phyloP scores from a whole-genome alignment of 2,329 filamentous ascomycete species.

The Trichoderma arundinaceum region DNA sequence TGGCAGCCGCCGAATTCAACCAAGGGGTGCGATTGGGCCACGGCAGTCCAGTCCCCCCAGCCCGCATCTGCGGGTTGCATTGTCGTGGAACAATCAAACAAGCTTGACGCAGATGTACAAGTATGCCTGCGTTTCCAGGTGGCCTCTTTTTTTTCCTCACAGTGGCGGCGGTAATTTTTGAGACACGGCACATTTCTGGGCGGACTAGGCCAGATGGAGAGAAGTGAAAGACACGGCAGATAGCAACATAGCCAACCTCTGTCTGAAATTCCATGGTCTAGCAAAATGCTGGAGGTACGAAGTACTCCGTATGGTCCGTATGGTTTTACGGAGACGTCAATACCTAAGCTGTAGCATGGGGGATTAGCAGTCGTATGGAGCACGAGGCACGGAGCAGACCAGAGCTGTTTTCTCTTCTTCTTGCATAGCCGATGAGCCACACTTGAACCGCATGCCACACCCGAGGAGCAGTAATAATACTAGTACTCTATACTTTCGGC shows the following conservation, averaged over 20 bases:
- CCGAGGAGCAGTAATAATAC: too few species aligned
- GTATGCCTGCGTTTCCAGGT: constrained; percentile 9
- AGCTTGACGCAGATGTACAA: constrained; percentile 21
- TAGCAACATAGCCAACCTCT: neutral
- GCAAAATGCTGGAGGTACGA: too few species aligned
- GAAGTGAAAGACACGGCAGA: neutral
- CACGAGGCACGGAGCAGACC: too few species aligned
- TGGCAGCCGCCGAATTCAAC: neutral
- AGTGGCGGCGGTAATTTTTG: constrained; percentile 20
- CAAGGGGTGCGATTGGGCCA: neutral
- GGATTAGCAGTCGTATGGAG: neutral
- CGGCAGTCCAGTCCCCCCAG: neutral
- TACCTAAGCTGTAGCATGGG: too few species aligned
- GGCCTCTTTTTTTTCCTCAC: constrained; percentile 2
- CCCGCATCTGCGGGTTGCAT: constrained; percentile 8
- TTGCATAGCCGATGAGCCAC: constrained; percentile 5
- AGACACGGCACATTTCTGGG: constrained; percentile 23
- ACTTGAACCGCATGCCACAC: neutral
- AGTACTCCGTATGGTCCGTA: too few species aligned
- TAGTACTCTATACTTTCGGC: neutral
- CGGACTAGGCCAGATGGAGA: constrained; percentile 12
- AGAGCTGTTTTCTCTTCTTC: neutral
- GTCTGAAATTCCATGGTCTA: neutral
- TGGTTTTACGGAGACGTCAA: too few species aligned
- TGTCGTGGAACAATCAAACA: constrained; percentile 17